These are phyloP conservation scores for Pezicula neosporulosa DNA, from an alignment of 2,329 filamentous ascomycete species.

Conservation along the genomic window DNA sequence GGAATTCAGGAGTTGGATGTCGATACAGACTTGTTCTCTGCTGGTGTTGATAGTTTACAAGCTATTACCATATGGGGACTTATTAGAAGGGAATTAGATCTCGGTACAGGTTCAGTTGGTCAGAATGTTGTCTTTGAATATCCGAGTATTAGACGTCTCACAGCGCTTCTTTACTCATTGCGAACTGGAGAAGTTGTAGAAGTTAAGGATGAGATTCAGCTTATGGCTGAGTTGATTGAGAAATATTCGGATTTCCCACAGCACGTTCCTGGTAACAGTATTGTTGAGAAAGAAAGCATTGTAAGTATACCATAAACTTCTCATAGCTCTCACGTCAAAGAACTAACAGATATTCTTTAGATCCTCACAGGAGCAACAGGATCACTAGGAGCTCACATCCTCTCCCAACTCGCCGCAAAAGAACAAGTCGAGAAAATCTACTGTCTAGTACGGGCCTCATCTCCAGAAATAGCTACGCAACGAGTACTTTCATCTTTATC, in stretches of 20 bases:
- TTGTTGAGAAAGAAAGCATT: neutral
- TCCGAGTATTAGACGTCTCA: constrained; percentile 20
- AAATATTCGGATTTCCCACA: constrained; percentile 34
- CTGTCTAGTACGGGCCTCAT: constrained; percentile 45
- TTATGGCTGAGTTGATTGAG: constrained; percentile 31
- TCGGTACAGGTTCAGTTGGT: constrained; percentile 14
- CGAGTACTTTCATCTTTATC: constrained; percentile 32
- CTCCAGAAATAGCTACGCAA: constrained; percentile 26
- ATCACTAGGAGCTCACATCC: constrained; percentile 58
- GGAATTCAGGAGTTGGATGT: constrained; percentile 3
- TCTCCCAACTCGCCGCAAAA: constrained; percentile 54
- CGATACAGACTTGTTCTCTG: constrained; percentile 25
- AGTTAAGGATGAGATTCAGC: constrained; percentile 21
- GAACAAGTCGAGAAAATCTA: constrained; percentile 50
- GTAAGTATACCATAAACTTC: neutral
- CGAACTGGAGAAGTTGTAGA: constrained; percentile 7
- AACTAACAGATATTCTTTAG: neutral
- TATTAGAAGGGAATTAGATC: constrained; percentile 22
- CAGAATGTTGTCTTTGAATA: constrained; percentile 30
- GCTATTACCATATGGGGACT: constrained; percentile 21
- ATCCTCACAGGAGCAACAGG: constrained; percentile 46
- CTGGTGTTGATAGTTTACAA: constrained; percentile 26
- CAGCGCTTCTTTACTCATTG: constrained; percentile 9
- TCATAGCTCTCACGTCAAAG: neutral
- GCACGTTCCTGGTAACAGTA: neutral